Evolutionary conservation across 306 rosid genomes (phyloP), one percentile per base, ranked within the genome.

Genomic region (Dalbergia oliveri): DNA sequence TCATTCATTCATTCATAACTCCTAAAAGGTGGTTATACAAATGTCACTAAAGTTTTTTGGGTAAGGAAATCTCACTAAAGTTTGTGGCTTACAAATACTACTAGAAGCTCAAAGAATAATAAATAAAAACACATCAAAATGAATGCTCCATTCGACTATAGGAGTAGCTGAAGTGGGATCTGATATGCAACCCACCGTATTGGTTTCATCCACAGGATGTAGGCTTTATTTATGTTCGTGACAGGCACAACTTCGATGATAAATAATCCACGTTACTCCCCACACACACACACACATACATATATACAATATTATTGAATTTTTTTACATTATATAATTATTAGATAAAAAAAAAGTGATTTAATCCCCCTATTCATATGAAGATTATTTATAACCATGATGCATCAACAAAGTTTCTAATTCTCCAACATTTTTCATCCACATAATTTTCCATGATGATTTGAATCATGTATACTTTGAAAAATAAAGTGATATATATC

Each of bases 71-170:
- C 56, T 57, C 78, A 79, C 83, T n/a, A 54, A 64, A 80, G 44
- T 13, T 2, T 72, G 74, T 72, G 79, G 74, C 84, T 72, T 63
- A 51, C 66, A 68, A 35, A 62, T 9, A 57, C 10, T 41, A 54
- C 19, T 67, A 68, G 31, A 54, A 54, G 64, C 54, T 77, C 49
- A 69, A 69, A 69, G 67, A 58, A 18, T n/a, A 60, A 63, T 64
- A 33, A 26, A 45, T 31, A 31, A 75, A 23, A 74, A 34, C 63
- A 76, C 72, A 63, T 62, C 4, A 50, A 63, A 18, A 35, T 73
- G 61, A 34, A 49, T 16, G 72, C 64, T 76, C 63, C 63, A 63
- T 50, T 77, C 6, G 57, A 51, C 14, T 65, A 65, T 14, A 16
- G 51, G 43, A 56, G 54, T 77, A 53, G 73, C 26, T 54, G 23